A percentile compares a stretch with the other conserved stretches of the same genome.
Evolutionary conservation across 345 rosid species (phyloP).

Genomic region (Eutrema japonicum): DNA sequence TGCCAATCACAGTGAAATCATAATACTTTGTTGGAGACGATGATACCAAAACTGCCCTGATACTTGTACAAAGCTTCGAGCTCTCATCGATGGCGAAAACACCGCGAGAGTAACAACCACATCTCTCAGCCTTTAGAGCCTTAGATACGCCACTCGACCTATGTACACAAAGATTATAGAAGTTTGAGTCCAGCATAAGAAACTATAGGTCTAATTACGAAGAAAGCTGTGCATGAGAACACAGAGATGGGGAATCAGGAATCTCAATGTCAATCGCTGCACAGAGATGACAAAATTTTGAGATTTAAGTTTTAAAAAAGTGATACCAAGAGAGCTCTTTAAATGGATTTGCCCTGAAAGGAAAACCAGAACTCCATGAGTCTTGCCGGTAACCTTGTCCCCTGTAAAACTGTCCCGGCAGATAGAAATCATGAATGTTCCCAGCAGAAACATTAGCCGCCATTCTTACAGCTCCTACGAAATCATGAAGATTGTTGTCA

Average conservation of each 20-base stretch:
- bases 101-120: conserved; percentile 45
- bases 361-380: conserved; percentile 49
- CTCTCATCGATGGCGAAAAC: conserved; percentile 36
- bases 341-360: conserved; percentile 52
- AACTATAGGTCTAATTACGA: background rate
- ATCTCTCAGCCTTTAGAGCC: conserved; percentile 49
- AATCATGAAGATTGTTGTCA: background rate
- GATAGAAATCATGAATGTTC: conserved; percentile 47
- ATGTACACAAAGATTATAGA: conserved; percentile 22
- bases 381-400: conserved; percentile 47
- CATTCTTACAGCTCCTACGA: conserved; percentile 52
- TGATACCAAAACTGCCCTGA: conserved; percentile 43
- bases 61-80: conserved; percentile 40
- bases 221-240: conserved; percentile 14
- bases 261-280: background rate
- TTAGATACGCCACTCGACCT: conserved; percentile 68
- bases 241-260: conserved; percentile 8
- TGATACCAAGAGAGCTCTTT: conserved; percentile 68
- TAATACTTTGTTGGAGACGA: conserved; percentile 69
- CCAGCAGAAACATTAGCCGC: conserved; percentile 58
- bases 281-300: background rate
- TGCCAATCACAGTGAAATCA: conserved; percentile 92
- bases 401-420: conserved; percentile 38
- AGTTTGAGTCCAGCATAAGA: background rate
- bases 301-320: background rate